Evolutionary conservation across 257 asterid genomes (phyloP).

Genomic region (Asclepias syriaca): DNA sequence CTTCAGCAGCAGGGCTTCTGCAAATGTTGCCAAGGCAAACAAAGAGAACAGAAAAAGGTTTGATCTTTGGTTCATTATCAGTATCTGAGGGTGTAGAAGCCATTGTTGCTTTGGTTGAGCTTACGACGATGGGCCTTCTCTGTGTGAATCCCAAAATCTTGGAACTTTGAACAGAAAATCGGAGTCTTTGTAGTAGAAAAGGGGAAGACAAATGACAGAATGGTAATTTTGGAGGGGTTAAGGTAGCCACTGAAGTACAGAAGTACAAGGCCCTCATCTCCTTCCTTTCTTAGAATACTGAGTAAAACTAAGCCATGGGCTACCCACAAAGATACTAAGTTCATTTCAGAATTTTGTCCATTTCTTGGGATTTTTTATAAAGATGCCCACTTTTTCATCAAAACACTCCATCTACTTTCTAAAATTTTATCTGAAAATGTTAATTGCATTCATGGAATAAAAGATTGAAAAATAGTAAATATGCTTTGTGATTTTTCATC

Average conservation of each 20-base stretch:
- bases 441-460: too few relatives aligned
- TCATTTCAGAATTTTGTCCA: neutral
- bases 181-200: conserved; percentile 10
- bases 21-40: conserved; percentile 97
- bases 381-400: too few relatives aligned
- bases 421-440: too few relatives aligned
- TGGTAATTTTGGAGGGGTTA: conserved; percentile 20
- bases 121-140: conserved; percentile 8
- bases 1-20: conserved; percentile 99
- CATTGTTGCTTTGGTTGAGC: conserved; percentile 44
- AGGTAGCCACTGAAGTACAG: conserved; percentile 7
- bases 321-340: neutral
- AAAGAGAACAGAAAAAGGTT: conserved; percentile 69
- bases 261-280: conserved; percentile 43
- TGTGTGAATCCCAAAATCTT: conserved; percentile 3
- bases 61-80: conserved; percentile 24
- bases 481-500: too few relatives aligned
- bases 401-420: too few relatives aligned
- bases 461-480: too few relatives aligned
- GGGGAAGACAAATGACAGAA: conserved; percentile 15
- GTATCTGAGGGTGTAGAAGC: conserved; percentile 41
- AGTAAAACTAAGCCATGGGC: neutral
- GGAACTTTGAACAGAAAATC: conserved; percentile 21
- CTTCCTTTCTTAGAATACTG: conserved; percentile 10
- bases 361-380: neutral